Conservation (phyloP, 331 rosid genomes). For the Telfairia occidentalis region DNA sequence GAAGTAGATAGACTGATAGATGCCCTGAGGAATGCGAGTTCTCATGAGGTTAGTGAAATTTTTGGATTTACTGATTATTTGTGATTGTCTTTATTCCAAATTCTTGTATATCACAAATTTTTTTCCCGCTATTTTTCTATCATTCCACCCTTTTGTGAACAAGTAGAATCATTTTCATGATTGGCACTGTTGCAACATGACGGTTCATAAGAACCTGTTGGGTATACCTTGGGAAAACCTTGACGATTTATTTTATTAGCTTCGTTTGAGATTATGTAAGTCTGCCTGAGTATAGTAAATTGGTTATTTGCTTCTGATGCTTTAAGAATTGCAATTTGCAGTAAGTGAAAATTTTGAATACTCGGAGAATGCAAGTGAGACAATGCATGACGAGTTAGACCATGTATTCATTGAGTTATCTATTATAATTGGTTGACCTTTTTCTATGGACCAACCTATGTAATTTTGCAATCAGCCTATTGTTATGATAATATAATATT, state of each 20-base stretch:
- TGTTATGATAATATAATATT: not conserved
- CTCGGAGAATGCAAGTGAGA: not conserved
- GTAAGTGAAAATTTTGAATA: not conserved
- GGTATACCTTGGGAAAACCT: not conserved
- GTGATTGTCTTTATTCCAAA: conserved; percentile 3
- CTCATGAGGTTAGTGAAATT: conserved; percentile 39
- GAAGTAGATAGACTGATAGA: conserved; percentile 82
- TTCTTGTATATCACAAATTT: not conserved
- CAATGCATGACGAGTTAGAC: not conserved
- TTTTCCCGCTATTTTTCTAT: not conserved
- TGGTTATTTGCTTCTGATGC: not conserved
- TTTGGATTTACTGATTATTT: not conserved
- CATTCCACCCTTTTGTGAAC: not conserved
- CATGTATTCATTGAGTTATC: not conserved
- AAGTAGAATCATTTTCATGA: not conserved
- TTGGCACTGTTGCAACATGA: not conserved
- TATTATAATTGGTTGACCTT: not conserved
- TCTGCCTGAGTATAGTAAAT: not conserved
- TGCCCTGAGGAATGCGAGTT: conserved; percentile 58
- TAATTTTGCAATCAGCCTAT: not conserved
- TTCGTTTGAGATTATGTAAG: not conserved
- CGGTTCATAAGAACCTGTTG: not conserved
- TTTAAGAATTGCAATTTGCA: not conserved
- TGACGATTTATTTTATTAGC: not conserved
- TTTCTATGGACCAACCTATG: not conserved